Conservation (phyloP, 345 rosid genomes). For the Hibiscus trionum region DNA sequence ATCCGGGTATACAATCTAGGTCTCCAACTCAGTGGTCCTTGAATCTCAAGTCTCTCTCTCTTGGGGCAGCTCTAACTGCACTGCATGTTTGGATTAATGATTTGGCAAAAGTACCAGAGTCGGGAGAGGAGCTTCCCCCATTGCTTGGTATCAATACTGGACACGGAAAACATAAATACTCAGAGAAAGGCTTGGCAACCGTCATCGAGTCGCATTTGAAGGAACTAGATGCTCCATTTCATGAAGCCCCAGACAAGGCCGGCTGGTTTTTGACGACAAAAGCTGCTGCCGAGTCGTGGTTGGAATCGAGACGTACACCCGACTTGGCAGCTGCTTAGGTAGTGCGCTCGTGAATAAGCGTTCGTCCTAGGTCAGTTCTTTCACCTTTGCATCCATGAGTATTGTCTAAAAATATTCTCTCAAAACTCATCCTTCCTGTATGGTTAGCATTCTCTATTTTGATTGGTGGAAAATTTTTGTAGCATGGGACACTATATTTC, state of each 20-base stretch:
- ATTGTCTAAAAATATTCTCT: background rate
- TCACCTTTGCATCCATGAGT: background rate
- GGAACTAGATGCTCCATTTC: slow-evolving; percentile 84
- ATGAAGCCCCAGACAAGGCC: slow-evolving; percentile 67
- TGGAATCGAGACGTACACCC: slow-evolving; percentile 48
- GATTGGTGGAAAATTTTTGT: background rate
- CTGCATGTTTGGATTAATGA: slow-evolving; percentile 84
- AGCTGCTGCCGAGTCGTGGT: slow-evolving; percentile 73
- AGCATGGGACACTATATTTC: background rate
- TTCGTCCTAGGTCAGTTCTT: slow-evolving; percentile 2
- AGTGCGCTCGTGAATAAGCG: background rate
- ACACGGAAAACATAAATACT: slow-evolving; percentile 83
- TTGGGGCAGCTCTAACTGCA: slow-evolving; percentile 88
- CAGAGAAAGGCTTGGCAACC: slow-evolving; percentile 48
- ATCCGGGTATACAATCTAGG: slow-evolving; percentile 54
- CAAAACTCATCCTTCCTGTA: background rate
- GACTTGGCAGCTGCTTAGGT: slow-evolving; percentile 34
- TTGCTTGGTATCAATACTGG: slow-evolving; percentile 96
- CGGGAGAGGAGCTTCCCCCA: slow-evolving; percentile 79
- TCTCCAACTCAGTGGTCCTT: slow-evolving; percentile 86
- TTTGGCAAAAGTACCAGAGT: slow-evolving; percentile 45
- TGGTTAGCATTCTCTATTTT: background rate
- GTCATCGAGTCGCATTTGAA: slow-evolving; percentile 66
- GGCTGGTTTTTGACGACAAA: slow-evolving; percentile 95
- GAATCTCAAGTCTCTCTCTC: slow-evolving; percentile 73